Evolutionary conservation across 257 asterid genomes (phyloP), one percentile per base, ranked within the genome.

Genomic region (Penstemon newberryi): DNA sequence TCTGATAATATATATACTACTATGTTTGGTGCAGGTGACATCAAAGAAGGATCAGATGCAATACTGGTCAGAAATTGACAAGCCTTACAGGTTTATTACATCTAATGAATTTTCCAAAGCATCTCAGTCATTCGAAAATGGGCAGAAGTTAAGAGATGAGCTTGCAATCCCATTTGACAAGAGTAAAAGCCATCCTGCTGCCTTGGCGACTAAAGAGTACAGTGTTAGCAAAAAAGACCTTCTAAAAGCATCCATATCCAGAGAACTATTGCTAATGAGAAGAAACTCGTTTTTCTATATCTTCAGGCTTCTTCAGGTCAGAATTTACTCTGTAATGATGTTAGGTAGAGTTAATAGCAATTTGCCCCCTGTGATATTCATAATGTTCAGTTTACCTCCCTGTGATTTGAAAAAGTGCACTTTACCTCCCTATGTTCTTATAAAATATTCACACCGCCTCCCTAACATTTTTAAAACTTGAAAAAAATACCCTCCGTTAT

Each of bases 31-130:
- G 55, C 82, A 80, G 88, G 86, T 79, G 13, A 81, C 84, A 44
- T 84, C 89, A 4, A 76, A 69, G 84, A 84, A 81, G 57, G 89
- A 81, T 60, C 89, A 84, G 9, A 66, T 68, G 1, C 86, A 84
- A 39, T 81, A 81, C 64, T 84, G 89, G 89, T 56, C 38, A 25
- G 62, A 66, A 15, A 42, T 6, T 4, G 69, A 81, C 3, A 61
- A 68, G 69, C 79, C 83, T 50, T 81, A 84, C 65, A 75, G 69
- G 61, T 81, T 68, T 56, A 55, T 84, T 42, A 76, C 79, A 4
- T 79, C 62, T 7, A 62, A 56, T 33, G 84, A 78, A 49, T 81
- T 84, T 76, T 69, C 61, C 8, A 76, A 74, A 52, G 83, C 78
- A 2, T 81, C 76, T 67, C 60, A 76, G 12, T 73, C 79, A 0